These are phyloP conservation scores for Carallia brachiata DNA, from an alignment of 345 rosid genomes.

Conservation along the genomic window DNA sequence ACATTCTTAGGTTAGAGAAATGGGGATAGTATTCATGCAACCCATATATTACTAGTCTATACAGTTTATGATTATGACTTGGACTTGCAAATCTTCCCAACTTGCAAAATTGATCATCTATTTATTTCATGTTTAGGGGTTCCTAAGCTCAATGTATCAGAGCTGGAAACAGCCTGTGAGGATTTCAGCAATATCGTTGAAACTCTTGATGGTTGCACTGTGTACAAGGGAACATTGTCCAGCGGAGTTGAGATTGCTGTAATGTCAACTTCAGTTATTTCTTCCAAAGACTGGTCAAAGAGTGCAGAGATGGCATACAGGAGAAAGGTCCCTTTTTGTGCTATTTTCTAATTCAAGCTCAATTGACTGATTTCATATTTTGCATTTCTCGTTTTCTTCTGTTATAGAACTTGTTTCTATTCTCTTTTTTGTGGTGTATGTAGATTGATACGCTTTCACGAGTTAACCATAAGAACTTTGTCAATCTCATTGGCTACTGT, in stretches of 20 bases:
- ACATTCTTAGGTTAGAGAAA: too few relatives aligned
- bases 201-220: constrained; percentile 48
- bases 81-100: background rate
- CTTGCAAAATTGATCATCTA: background rate
- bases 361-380: background rate
- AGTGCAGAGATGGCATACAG: constrained; percentile 64
- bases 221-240: constrained; percentile 93
- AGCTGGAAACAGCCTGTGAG: constrained; percentile 95
- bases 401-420: background rate
- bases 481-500: constrained; percentile 79
- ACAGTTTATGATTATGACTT: background rate
- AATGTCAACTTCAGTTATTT: constrained; percentile 45
- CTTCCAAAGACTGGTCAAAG: constrained; percentile 65
- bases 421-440: background rate
- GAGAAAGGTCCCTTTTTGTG: constrained; percentile 52
- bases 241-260: constrained; percentile 98
- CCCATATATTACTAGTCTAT: constrained; percentile 1
- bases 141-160: constrained; percentile 81
- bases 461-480: constrained; percentile 89
- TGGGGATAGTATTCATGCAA: too few relatives aligned
- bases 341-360: too few relatives aligned
- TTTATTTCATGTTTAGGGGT: constrained; percentile 54
- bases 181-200: constrained; percentile 94
- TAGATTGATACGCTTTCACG: constrained; percentile 77
- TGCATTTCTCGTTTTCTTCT: background rate